Evolutionary conservation across 1,284 basidiomycete genomes (phyloP), one percentile per base, ranked within the genome.

Genomic region (Pterulicium gracile): DNA sequence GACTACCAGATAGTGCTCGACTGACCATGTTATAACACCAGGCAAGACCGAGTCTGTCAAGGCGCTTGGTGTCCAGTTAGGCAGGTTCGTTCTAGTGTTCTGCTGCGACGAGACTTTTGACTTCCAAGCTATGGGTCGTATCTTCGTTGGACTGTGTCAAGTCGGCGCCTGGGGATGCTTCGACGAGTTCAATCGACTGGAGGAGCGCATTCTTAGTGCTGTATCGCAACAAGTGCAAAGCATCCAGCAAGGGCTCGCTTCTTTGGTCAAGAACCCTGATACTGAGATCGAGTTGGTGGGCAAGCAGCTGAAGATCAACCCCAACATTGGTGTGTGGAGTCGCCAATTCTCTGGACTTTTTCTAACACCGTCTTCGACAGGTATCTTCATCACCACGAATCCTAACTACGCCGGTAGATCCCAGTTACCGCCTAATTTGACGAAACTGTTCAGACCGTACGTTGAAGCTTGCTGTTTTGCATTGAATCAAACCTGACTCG

Each of bases 101-200:
- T 98, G 96, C 62, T 99, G 96, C 60, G 96, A 98, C 65, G 95
- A 98, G 64, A 97, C 91, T 0, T 99, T 99, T 64, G 97, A 99
- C 66, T 98, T 98, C 74, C 93, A 98, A 61, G 96, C 96, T 1
- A 98, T 99, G 96, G 95, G 95, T 52, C 88, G 96, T 56, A 98
- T 98, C 58, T 98, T 98, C 61, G 84, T 98, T 56, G 96, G 96
- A 52, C 77, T 98, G 15, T 98, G 95, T 67, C 92, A 98, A 69
- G 96, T 98, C 32, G 97, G 96, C 32, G 96, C 96, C 0, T 99
- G 97, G 94, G 94, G 94, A 20, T 97, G 94, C 61, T 97, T 97
- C 65, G 93, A 97, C 62, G 91, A 95, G 66, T 95, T 95, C 70
- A 99, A 99, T 64, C 87, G 96, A 58, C 75, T 99, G 39, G 95